phyloP scores from a whole-genome alignment of 805 yeast genomes.

The Saccharomycopsis guyanensis region DNA sequence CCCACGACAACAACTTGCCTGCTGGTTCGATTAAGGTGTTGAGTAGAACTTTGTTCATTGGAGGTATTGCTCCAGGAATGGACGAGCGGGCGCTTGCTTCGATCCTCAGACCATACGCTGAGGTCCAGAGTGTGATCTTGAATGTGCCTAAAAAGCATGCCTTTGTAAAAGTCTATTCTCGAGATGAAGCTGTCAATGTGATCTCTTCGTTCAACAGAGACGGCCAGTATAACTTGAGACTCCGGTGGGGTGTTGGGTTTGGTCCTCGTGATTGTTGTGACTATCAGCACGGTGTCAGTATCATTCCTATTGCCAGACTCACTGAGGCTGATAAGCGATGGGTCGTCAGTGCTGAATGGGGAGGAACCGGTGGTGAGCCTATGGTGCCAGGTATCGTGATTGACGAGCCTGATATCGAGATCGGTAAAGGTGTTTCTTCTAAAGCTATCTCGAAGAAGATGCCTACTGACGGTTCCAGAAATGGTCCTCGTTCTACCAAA shows the following conservation, averaged over 20 bases:
- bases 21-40: conserved; percentile 74
- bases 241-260: conserved; percentile 98
- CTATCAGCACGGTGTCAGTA: conserved; percentile 81
- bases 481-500: conserved; percentile 75
- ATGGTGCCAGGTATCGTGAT: conserved; percentile 71
- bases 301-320: conserved; percentile 77
- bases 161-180: conserved; percentile 86
- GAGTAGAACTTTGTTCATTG: conserved; percentile 87
- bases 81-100: conserved; percentile 63
- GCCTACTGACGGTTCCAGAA: conserved; percentile 84
- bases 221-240: conserved; percentile 58
- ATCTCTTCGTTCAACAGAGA: conserved; percentile 64
- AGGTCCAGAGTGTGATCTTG: conserved; percentile 83
- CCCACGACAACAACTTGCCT: conserved; percentile 64
- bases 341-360: conserved; percentile 90
- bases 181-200: conserved; percentile 85
- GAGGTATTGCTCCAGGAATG: conserved; percentile 85
- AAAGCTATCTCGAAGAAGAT: conserved; percentile 85
- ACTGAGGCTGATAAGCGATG: conserved; percentile 93
- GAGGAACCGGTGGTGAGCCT: conserved; percentile 90
- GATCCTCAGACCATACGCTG: conserved; percentile 76
- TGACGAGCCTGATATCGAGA: conserved; percentile 97
- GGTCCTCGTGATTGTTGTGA: conserved; percentile 99
- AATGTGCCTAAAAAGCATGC: conserved; percentile 92
- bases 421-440: conserved; percentile 89